Evolutionary conservation across 2,329 filamentous ascomycete species (phyloP).

Genomic region (Scedosporium aurantiacum): DNA sequence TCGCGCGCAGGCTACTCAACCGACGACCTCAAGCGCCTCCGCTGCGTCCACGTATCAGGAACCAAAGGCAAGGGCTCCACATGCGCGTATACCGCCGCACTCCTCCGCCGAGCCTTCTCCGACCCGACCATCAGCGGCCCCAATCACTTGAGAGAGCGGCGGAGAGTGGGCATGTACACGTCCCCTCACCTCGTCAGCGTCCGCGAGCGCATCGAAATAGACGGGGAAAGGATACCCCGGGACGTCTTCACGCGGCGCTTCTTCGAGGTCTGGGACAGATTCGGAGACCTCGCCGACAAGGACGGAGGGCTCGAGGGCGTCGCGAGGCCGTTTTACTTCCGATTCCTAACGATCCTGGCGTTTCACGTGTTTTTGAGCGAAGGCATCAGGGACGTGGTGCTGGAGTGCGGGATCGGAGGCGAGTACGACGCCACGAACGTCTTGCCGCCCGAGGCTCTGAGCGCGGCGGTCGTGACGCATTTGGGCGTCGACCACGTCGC

Average conservation of each 20-base stretch:
- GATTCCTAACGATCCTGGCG: slow-evolving; percentile 80
- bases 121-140: background rate
- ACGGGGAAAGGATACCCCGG: slow-evolving; percentile 59
- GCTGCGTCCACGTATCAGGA: slow-evolving; percentile 72
- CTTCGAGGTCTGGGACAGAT: slow-evolving; percentile 69
- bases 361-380: slow-evolving; percentile 72
- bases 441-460: slow-evolving; percentile 49
- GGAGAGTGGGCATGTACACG: slow-evolving; percentile 63
- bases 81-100: slow-evolving; percentile 70
- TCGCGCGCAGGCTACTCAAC: slow-evolving; percentile 60
- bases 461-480: slow-evolving; percentile 63
- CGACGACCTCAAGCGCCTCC: slow-evolving; percentile 29
- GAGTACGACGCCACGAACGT: slow-evolving; percentile 92
- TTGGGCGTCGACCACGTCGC: slow-evolving; percentile 77
- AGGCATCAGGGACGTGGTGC: slow-evolving; percentile 64
- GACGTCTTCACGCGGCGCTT: slow-evolving; percentile 65
- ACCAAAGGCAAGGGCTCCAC: slow-evolving; percentile 93
- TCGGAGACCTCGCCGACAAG: slow-evolving; percentile 27
- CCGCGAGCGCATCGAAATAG: slow-evolving; percentile 73
- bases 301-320: slow-evolving; percentile 24
- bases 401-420: slow-evolving; percentile 91
- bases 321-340: slow-evolving; percentile 83
- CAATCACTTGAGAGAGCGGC: slow-evolving; percentile 18
- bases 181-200: slow-evolving; percentile 78
- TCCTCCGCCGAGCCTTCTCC: slow-evolving; percentile 42